Evolutionary conservation across 345 rosid species (phyloP).

Genomic region (Cardamine resedifolia): DNA sequence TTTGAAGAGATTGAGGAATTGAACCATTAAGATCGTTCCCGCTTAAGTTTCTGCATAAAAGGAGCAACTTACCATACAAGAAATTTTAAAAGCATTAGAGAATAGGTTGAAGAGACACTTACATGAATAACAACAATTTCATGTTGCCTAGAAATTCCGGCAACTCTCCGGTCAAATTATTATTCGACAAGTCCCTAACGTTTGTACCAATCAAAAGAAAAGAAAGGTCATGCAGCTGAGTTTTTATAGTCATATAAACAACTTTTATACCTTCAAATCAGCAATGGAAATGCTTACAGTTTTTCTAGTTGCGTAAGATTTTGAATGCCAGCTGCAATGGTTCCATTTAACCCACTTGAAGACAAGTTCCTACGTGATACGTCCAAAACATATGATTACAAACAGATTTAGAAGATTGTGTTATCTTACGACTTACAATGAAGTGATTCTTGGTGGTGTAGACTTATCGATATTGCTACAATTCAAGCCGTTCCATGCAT

Average conservation of each 20-base stretch:
- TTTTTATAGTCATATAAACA: background rate
- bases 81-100: background rate
- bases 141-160: constrained; percentile 47
- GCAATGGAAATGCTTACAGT: constrained; percentile 35
- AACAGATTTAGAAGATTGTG: background rate
- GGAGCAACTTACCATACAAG: too few relatives aligned
- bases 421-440: constrained; percentile 13
- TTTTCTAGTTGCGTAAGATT: constrained; percentile 29
- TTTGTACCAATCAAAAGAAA: background rate
- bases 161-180: constrained; percentile 29
- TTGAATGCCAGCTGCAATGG: constrained; percentile 27
- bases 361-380: constrained; percentile 34
- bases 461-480: background rate
- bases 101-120: background rate
- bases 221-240: constrained; percentile 16
- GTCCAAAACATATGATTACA: background rate
- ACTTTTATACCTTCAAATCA: background rate
- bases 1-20: constrained; percentile 39
- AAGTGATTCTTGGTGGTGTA: constrained; percentile 20
- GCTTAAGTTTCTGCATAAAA: constrained; percentile 39
- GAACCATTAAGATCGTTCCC: constrained; percentile 44
- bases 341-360: constrained; percentile 38
- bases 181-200: constrained; percentile 40
- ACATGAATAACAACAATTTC: constrained; percentile 32
- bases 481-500: constrained; percentile 13